Evolutionary conservation across 2,329 filamentous ascomycete species (phyloP).

Genomic region (Ilyonectria robusta): DNA sequence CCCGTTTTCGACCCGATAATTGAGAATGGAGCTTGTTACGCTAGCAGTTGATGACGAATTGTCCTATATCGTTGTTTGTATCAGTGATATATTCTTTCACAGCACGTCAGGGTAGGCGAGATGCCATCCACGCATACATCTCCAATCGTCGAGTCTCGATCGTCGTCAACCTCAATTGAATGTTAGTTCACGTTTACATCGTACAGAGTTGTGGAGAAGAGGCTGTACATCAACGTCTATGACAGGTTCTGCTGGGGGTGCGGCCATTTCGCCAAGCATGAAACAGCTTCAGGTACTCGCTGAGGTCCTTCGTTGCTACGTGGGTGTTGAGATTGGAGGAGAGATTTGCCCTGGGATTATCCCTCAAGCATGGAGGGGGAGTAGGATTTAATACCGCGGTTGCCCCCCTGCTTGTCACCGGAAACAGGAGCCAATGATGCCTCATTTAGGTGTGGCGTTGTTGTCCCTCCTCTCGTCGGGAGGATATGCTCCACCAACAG

Average conservation of each 20-base stretch:
- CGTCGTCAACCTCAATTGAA: not conserved
- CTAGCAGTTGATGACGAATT: not conserved
- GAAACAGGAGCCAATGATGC: not conserved
- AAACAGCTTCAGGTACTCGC: not conserved
- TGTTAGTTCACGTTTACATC: not conserved
- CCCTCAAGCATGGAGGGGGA: not conserved
- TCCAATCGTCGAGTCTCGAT: not conserved
- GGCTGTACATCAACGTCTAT: not conserved
- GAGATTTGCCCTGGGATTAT: not conserved
- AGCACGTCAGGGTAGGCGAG: not conserved
- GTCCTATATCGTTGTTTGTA: not conserved
- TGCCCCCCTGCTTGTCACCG: not conserved
- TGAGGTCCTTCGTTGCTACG: not conserved
- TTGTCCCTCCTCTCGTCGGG: slow-evolving; percentile 4
- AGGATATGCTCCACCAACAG: not conserved
- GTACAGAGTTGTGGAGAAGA: not conserved
- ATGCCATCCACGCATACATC: not conserved
- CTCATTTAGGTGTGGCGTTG: slow-evolving; percentile 5
- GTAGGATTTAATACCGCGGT: not conserved
- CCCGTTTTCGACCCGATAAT: not conserved
- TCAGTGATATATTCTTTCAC: not conserved
- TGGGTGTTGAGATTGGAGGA: not conserved
- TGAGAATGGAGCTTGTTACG: not conserved
- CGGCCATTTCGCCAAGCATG: slow-evolving; percentile 5
- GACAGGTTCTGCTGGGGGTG: slow-evolving; percentile 1